Base-by-base conservation (phyloP, 225 moss, liverwort and hornwort species). In the Rhytidiadelphus loreus region DNA sequence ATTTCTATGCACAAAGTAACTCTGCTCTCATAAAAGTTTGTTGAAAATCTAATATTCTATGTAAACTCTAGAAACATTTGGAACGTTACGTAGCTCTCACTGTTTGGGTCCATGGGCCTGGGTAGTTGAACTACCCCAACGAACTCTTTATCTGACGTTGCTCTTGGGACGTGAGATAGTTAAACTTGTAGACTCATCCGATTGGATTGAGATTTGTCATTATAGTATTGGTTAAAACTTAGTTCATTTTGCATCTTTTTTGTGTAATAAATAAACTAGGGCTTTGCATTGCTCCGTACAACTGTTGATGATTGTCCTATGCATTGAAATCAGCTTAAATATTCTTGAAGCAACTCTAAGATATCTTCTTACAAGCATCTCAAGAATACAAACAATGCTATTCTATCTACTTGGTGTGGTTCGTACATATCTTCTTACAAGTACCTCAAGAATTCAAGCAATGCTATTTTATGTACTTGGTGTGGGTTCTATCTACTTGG, bases 201-300 rank as follows among this genome's bases (percentile, higher is more conserved):
- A 37, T 37, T 53, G 33, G 52, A 76, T 52, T 77, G 37, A 16
- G 48, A 75, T 48, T 70, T 30, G 44, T 70, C 74, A 50, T 23
- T 77, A n/a, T 26, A 57, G 25, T 22, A 81, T 46, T 81, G 44
- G 44, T 33, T 82, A 63, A 16, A 32, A 44, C 3, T 63, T 82
- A 30, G 22, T 28, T 28, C 5, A 2, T 70, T 73, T 37, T 60
- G 74, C 4, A 73, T 35, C 20, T 13, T 69, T 83, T 39, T 56
- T 20, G 52, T 33, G 35, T 35, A 22, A 76, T 76, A 35, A 76
- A 53, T 14, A 22, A 52, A 52, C 11, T 35, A 35, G 14, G 35
- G 5, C 76, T 76, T 75, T 0, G 2, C 0, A 0, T 50, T 50
- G 12, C 48, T 50, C 7, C 2, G 0, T 2, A 50, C 17, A 32